Conservation (phyloP, 495 filamentous ascomycete genomes). For the Hypoxylon lenormandii region DNA sequence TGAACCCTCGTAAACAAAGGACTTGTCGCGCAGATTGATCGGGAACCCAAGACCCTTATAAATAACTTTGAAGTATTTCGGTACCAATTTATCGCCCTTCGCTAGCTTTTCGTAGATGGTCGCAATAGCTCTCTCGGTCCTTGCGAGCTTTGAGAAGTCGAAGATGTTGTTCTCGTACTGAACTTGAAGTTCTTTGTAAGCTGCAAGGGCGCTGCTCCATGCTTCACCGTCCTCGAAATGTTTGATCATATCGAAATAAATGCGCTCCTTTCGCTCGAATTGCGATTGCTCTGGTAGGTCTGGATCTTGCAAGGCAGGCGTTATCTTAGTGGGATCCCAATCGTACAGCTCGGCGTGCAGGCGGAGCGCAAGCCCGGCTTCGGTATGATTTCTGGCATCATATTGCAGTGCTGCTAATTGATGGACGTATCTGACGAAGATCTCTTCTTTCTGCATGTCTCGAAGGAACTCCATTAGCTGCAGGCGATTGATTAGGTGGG, state of each 20-base stretch:
- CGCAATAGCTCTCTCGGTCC: conserved; percentile 90
- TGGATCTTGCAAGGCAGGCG: conserved; percentile 77
- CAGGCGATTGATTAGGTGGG: conserved; percentile 83
- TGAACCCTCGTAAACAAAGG: conserved; percentile 89
- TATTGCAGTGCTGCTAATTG: conserved; percentile 85
- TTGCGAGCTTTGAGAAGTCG: conserved; percentile 90
- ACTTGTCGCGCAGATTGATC: conserved; percentile 81
- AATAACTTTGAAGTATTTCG: conserved; percentile 90
- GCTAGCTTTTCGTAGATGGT: conserved; percentile 89
- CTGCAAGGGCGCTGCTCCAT: conserved; percentile 89
- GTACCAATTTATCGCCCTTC: conserved; percentile 78
- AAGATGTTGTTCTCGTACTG: conserved; percentile 91
- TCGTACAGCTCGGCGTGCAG: conserved; percentile 93
- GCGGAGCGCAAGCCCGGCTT: conserved; percentile 89
- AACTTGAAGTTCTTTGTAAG: conserved; percentile 87
- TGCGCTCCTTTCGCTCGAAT: conserved; percentile 90
- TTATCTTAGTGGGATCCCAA: conserved; percentile 80
- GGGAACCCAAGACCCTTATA: conserved; percentile 95
- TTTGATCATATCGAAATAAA: conserved; percentile 95
- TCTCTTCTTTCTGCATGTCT: conserved; percentile 97
- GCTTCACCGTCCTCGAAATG: conserved; percentile 91
- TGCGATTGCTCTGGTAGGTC: conserved; percentile 82
- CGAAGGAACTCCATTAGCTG: conserved; percentile 95
- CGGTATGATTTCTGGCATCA: conserved; percentile 80
- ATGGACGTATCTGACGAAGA: conserved; percentile 96